Percentiles rank a stretch among this genome's conserved stretches.
These are phyloP conservation scores for Chiua sp. DNA, from an alignment of 1,284 basidiomycete genomes.

Conservation along the genomic window DNA sequence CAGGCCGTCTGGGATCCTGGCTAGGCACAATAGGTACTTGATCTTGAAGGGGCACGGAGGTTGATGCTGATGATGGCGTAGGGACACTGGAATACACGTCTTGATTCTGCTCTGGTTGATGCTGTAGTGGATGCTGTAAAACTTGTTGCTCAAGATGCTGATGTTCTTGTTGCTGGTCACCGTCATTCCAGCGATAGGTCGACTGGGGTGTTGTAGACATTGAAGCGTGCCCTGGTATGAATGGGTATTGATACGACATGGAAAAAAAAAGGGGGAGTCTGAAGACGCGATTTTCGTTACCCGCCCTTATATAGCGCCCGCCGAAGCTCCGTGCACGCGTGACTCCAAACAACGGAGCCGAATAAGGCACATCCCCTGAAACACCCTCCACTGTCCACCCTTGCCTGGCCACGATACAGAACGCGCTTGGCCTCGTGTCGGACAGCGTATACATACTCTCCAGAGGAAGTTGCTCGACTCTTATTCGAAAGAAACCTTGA, in stretches of 20 bases:
- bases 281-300: constrained; percentile 1
- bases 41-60: constrained; percentile 28
- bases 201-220: constrained; percentile 39
- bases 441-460: too few species aligned
- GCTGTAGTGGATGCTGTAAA: constrained; percentile 34
- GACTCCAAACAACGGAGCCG: constrained; percentile 33
- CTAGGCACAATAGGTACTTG: constrained; percentile 34
- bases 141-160: constrained; percentile 37
- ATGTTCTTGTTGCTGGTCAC: constrained; percentile 20
- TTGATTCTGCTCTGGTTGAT: constrained; percentile 30
- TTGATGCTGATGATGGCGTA: constrained; percentile 19
- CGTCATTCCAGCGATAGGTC: constrained; percentile 37
- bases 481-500: too few species aligned
- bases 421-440: too few species aligned
- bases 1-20: constrained; percentile 26
- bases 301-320: constrained; percentile 33
- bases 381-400: background rate
- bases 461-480: too few species aligned
- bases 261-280: constrained; percentile 30
- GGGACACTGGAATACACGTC: constrained; percentile 19
- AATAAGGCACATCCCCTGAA: constrained; percentile 11
- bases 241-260: constrained; percentile 46
- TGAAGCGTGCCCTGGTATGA: constrained; percentile 40
- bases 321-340: constrained; percentile 5
- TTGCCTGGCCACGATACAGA: too few species aligned